These are phyloP conservation scores for Lycium ferocissimum DNA, from an alignment of 257 asterid species.

Conservation along the genomic window DNA sequence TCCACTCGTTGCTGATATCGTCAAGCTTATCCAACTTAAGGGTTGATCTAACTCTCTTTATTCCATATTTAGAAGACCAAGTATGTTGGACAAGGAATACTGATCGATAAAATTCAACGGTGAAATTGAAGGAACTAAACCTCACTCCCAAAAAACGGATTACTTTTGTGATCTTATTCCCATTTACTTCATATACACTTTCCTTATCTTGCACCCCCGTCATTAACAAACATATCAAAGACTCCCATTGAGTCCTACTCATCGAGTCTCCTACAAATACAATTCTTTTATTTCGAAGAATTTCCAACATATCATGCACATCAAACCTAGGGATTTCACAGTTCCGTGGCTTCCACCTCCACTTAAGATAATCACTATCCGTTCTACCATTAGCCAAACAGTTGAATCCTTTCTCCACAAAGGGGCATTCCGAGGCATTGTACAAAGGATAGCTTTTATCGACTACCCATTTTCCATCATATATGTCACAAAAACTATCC, in stretches of 20 bases:
- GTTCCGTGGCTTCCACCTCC: conserved; percentile 82
- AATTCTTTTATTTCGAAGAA: conserved; percentile 58
- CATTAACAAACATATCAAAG: conserved; percentile 78
- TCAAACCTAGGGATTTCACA: conserved; percentile 65
- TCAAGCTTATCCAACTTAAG: conserved; percentile 66
- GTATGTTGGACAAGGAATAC: conserved; percentile 79
- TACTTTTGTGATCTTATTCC: conserved; percentile 63
- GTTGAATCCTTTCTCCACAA: conserved; percentile 73
- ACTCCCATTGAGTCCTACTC: conserved; percentile 92
- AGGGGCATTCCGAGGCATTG: conserved; percentile 80
- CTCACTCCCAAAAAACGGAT: conserved; percentile 70
- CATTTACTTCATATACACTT: conserved; percentile 74
- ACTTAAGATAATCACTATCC: conserved; percentile 65
- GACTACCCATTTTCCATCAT: conserved; percentile 70
- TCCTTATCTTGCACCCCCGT: conserved; percentile 66
- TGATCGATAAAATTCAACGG: conserved; percentile 71
- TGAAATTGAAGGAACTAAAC: conserved; percentile 72
- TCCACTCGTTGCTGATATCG: conserved; percentile 71
- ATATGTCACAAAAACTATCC: conserved; percentile 54
- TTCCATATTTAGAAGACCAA: conserved; percentile 64
- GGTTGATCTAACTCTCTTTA: conserved; percentile 67
- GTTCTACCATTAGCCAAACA: conserved; percentile 73
- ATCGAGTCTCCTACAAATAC: conserved; percentile 86
- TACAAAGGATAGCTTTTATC: conserved; percentile 67
- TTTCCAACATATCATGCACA: conserved; percentile 49